Evolutionary conservation across 208 protist genomes (phyloP).

Genomic region (Acanthamoeba triangularis): DNA sequence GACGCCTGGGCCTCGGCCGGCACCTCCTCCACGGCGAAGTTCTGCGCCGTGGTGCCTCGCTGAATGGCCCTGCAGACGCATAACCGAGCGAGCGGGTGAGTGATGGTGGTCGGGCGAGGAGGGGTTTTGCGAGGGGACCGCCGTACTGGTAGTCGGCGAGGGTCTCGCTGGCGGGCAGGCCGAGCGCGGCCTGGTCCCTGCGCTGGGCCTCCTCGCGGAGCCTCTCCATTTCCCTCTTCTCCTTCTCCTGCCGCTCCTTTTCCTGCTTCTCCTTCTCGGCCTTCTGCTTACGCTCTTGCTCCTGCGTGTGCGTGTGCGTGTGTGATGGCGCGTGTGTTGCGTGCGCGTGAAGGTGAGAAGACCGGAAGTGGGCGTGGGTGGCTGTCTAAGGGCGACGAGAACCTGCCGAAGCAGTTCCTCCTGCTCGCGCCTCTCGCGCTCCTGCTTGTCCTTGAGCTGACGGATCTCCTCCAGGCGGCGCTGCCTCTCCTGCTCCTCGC

Average conservation of each 20-base stretch:
- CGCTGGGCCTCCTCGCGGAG: slow-evolving; percentile 61
- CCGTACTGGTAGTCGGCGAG: slow-evolving; percentile 44
- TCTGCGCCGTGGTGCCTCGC: slow-evolving; percentile 2
- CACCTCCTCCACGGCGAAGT: slow-evolving; percentile 64
- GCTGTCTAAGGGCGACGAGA: not conserved
- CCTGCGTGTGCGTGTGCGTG: not conserved
- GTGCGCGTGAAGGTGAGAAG: not conserved
- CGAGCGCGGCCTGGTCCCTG: slow-evolving; percentile 41
- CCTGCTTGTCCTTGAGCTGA: slow-evolving; percentile 67
- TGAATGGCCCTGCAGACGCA: not conserved
- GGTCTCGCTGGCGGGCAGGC: slow-evolving; percentile 65
- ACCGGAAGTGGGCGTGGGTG: not conserved
- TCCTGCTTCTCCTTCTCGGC: slow-evolving; percentile 42
- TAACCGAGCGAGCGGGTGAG: not conserved
- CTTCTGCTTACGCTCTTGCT: slow-evolving; percentile 70
- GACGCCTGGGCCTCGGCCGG: not conserved
- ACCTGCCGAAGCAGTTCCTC: slow-evolving; percentile 46
- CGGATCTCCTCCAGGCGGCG: slow-evolving; percentile 59
- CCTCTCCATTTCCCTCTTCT: slow-evolving; percentile 59
- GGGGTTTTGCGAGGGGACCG: not conserved
- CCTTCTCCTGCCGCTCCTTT: slow-evolving; percentile 60
- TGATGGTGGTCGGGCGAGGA: not conserved
- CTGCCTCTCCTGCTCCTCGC: slow-evolving; percentile 65
- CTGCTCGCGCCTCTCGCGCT: slow-evolving; percentile 63
- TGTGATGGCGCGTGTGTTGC: not conserved